Evolutionary conservation across 495 filamentous ascomycete species (phyloP).

Genomic region (Parachaetomium inaequale): DNA sequence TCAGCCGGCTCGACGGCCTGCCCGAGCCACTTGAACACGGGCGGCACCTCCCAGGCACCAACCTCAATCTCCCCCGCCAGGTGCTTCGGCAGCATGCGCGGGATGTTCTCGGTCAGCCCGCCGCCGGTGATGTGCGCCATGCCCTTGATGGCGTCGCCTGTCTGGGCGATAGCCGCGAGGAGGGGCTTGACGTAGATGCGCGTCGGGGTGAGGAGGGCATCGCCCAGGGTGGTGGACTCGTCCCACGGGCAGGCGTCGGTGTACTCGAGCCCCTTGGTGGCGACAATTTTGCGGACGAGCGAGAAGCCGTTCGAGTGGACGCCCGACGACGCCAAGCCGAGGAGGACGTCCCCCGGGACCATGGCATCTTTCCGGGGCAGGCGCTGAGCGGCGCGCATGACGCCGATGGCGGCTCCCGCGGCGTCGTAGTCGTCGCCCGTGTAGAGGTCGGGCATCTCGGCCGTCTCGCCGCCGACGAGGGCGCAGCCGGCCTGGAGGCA

Average conservation of each 20-base stretch:
- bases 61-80: constrained; percentile 78
- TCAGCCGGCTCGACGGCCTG: constrained; percentile 65
- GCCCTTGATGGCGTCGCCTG: constrained; percentile 59
- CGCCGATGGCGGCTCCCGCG: constrained; percentile 81
- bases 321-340: constrained; percentile 79
- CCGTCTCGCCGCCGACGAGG: constrained; percentile 93
- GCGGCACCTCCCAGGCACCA: constrained; percentile 62
- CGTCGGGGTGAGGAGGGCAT: constrained; percentile 73
- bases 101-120: constrained; percentile 86
- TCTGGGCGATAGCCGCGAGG: constrained; percentile 56
- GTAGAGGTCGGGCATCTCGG: constrained; percentile 96
- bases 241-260: constrained; percentile 71
- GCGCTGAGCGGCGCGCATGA: constrained; percentile 62
- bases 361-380: constrained; percentile 75
- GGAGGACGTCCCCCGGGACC: constrained; percentile 73
- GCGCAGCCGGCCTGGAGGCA: constrained; percentile 79
- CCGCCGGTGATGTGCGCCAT: constrained; percentile 96
- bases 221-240: constrained; percentile 52
- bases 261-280: constrained; percentile 64
- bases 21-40: constrained; percentile 83
- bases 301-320: constrained; percentile 96
- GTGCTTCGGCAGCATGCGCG: constrained; percentile 76
- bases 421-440: constrained; percentile 80
- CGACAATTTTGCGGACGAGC: constrained; percentile 82
- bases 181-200: constrained; percentile 75